Evolutionary conservation across 768 basidiomycete genomes (phyloP).

Genomic region (Amanita fuliginea): DNA sequence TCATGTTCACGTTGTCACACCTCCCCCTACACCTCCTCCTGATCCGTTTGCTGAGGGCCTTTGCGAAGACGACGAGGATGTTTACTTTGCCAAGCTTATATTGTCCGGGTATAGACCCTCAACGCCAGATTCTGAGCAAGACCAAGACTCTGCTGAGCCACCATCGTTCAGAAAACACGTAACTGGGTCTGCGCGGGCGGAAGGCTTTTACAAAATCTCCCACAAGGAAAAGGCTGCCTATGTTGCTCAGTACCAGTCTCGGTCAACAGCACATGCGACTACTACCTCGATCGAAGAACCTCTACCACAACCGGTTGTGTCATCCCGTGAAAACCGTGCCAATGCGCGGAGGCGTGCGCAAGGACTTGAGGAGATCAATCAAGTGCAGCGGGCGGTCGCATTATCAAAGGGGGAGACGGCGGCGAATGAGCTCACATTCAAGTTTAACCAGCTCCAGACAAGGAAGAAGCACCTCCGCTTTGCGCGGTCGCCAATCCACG

Average conservation of each 20-base stretch:
- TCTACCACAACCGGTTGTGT: slow-evolving; percentile 46
- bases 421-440: slow-evolving; percentile 67
- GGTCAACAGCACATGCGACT: slow-evolving; percentile 33
- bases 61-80: slow-evolving; percentile 83
- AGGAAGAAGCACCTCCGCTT: slow-evolving; percentile 97
- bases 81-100: slow-evolving; percentile 65
- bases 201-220: slow-evolving; percentile 93
- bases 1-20: slow-evolving; percentile 21
- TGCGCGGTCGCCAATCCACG: slow-evolving; percentile 90
- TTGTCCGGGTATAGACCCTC: slow-evolving; percentile 29
- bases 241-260: slow-evolving; percentile 77
- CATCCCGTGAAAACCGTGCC: slow-evolving; percentile 84
- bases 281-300: slow-evolving; percentile 36
- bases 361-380: slow-evolving; percentile 91
- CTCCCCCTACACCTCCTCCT: slow-evolving; percentile 35
- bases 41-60: slow-evolving; percentile 46
- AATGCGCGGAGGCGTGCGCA: slow-evolving; percentile 86
- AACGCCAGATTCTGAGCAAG: slow-evolving; percentile 12
- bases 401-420: slow-evolving; percentile 67
- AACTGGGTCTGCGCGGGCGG: slow-evolving; percentile 83
- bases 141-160: slow-evolving; percentile 20
- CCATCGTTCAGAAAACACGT: slow-evolving; percentile 63
- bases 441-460: slow-evolving; percentile 97
- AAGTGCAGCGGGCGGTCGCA: slow-evolving; percentile 72
- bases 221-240: slow-evolving; percentile 87